phyloP scores from a whole-genome alignment of 2,329 filamentous ascomycete genomes.

The Aureobasidium lini region DNA sequence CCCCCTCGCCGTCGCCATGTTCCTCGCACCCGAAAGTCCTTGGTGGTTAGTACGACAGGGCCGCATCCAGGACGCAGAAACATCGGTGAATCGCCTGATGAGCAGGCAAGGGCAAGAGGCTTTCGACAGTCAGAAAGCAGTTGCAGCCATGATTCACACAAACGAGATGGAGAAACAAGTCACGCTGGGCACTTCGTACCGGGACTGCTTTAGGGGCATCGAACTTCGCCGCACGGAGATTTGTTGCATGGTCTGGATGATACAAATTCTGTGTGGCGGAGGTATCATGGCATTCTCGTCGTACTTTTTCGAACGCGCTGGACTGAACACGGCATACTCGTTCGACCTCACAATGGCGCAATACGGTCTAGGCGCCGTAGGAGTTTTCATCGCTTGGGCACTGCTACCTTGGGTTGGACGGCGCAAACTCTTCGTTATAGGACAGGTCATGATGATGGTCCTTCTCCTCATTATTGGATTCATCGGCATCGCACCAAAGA shows the following conservation, averaged over 20 bases:
- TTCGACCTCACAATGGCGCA: slow-evolving; percentile 32
- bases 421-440: slow-evolving; percentile 32
- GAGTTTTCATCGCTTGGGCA: slow-evolving; percentile 26
- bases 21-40: slow-evolving; percentile 28
- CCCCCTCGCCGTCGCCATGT: slow-evolving; percentile 23
- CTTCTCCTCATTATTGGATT: slow-evolving; percentile 22
- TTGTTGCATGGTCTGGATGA: slow-evolving; percentile 29
- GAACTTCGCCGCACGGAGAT: slow-evolving; percentile 42
- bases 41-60: slow-evolving; percentile 35
- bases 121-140: slow-evolving; percentile 24
- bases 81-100: slow-evolving; percentile 26
- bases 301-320: slow-evolving; percentile 35
- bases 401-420: slow-evolving; percentile 32
- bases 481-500: slow-evolving; percentile 16
- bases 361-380: slow-evolving; percentile 23
- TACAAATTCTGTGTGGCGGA: slow-evolving; percentile 28
- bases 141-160: slow-evolving; percentile 35
- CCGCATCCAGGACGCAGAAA: slow-evolving; percentile 28
- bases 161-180: slow-evolving; percentile 47
- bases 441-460: slow-evolving; percentile 27
- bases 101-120: slow-evolving; percentile 17
- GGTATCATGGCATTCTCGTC: slow-evolving; percentile 30
- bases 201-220: slow-evolving; percentile 46
- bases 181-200: slow-evolving; percentile 40
- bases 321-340: slow-evolving; percentile 26